phyloP scores from a whole-genome alignment of 2,329 filamentous ascomycete species.

The Elsinoe necatrix region DNA sequence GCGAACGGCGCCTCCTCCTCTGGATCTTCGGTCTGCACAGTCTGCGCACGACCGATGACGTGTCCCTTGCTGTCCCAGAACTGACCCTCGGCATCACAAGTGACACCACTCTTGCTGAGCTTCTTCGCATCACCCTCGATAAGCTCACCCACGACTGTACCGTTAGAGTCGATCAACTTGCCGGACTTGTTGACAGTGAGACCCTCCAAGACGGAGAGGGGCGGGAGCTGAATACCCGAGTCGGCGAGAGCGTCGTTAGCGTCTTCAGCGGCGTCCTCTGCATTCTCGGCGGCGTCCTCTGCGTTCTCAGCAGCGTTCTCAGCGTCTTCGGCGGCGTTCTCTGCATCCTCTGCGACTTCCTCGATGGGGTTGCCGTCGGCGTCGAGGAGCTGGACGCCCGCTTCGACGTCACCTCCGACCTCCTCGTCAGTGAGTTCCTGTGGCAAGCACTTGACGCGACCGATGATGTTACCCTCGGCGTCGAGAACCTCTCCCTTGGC shows the following conservation, averaged over 20 bases:
- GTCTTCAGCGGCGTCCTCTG: slow-evolving; percentile 28
- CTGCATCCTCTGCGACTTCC: slow-evolving; percentile 27
- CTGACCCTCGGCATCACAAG: slow-evolving; percentile 40
- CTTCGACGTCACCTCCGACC: slow-evolving; percentile 26
- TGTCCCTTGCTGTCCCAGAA: slow-evolving; percentile 49
- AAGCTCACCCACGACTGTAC: slow-evolving; percentile 42
- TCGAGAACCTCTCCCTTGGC: slow-evolving; percentile 57
- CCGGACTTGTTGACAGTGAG: slow-evolving; percentile 43
- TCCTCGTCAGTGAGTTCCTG: slow-evolving; percentile 31
- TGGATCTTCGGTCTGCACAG: slow-evolving; percentile 37
- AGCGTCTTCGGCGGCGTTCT: slow-evolving; percentile 29
- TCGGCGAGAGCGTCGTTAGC: slow-evolving; percentile 27
- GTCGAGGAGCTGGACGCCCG: slow-evolving; percentile 16
- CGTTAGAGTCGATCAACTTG: slow-evolving; percentile 41
- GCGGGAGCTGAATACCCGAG: slow-evolving; percentile 33
- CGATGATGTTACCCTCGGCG: slow-evolving; percentile 55
- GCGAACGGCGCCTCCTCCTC: slow-evolving; percentile 44
- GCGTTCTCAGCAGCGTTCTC: slow-evolving; percentile 29
- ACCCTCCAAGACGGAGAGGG: slow-evolving; percentile 43
- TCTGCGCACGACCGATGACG: slow-evolving; percentile 44
- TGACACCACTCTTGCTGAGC: slow-evolving; percentile 41
- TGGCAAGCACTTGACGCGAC: slow-evolving; percentile 48
- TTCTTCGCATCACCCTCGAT: slow-evolving; percentile 45
- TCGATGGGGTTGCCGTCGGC: slow-evolving; percentile 27
- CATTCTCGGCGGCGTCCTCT: slow-evolving; percentile 27